Evolutionary conservation across 495 filamentous ascomycete genomes (phyloP).

Genomic region (Talaromyces adpressus): DNA sequence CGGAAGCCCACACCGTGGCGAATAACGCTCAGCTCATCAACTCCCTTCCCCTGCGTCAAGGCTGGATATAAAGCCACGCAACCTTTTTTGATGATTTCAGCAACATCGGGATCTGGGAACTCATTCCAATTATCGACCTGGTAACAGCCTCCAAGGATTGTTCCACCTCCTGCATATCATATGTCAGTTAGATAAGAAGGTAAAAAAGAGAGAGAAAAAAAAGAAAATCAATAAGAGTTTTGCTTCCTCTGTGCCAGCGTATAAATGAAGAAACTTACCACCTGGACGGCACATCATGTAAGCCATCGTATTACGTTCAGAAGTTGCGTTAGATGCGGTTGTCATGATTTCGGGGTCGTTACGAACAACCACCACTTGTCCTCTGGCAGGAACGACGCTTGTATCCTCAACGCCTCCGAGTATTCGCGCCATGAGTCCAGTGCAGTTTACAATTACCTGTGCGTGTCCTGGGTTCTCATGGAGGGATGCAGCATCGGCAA

Average conservation of each 20-base stretch:
- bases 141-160: conserved; percentile 82
- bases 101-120: conserved; percentile 71
- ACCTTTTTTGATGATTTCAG: conserved; percentile 82
- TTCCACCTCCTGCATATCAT: conserved; percentile 59
- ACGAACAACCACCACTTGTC: conserved; percentile 82
- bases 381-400: conserved; percentile 68
- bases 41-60: conserved; percentile 63
- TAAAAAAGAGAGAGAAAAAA: not conserved
- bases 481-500: conserved; percentile 60
- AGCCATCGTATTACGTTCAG: conserved; percentile 68
- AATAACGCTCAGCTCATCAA: conserved; percentile 73
- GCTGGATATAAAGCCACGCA: conserved; percentile 63
- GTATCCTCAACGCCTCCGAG: conserved; percentile 80
- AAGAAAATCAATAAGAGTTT: conserved; percentile 25
- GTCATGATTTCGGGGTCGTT: conserved; percentile 72
- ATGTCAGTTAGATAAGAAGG: conserved; percentile 62
- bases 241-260: conserved; percentile 58
- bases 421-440: conserved; percentile 63
- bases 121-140: conserved; percentile 77
- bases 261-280: conserved; percentile 24
- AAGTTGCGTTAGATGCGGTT: conserved; percentile 66
- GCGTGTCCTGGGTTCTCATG: conserved; percentile 57
- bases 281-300: conserved; percentile 91
- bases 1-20: conserved; percentile 84
- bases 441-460: conserved; percentile 78